Evolutionary conservation across 345 rosid species (phyloP), one percentile per base, ranked within the genome.

Genomic region (Noccaea caerulescens): DNA sequence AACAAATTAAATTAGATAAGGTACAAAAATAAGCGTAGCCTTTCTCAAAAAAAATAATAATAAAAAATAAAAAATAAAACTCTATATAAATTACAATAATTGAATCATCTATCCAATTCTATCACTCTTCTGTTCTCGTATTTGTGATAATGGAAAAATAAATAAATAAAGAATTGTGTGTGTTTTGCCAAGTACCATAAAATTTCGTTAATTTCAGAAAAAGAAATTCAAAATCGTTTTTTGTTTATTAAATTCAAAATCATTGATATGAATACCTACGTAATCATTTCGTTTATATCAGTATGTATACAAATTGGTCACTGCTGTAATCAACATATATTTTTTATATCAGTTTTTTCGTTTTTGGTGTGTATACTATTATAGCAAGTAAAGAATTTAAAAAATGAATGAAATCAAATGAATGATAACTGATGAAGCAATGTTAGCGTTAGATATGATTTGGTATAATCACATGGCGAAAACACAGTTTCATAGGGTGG

Each of bases 391-490:
- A 20, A 20, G 23, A 20, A 1, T 20, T 20, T 20, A 0, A 20
- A 20, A 20, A 20, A 20, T 20, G 23, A 20, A 13, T 8, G 20
- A 8, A 11, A 8, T 47, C 11, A 6, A 47, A 59, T 20, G 4
- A 20, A 20, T 41, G 64, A 33, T 34, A 20, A 20, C 23, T 11
- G 64, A 41, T 47, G 45, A 63, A 63, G 56, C 43, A 63, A 46
- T 32, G 67, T 16, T 47, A 10, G 33, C 47, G 37, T 38, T 34
- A 36, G 57, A 56, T 56, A 68, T 61, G 46, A 61, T 63, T 57
- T 60, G 66, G 52, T 47, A 27, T 20, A 20, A 73, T 47, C 52
- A 73, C 16, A 59, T 73, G 53, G 72, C 10, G 34, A 54, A 34
- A 58, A 20, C 2, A 50, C 44, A 74, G 68, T 27, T 32, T 43